phyloP scores from a whole-genome alignment of 2,329 filamentous ascomycete genomes.

The Cladosporium sp. region DNA sequence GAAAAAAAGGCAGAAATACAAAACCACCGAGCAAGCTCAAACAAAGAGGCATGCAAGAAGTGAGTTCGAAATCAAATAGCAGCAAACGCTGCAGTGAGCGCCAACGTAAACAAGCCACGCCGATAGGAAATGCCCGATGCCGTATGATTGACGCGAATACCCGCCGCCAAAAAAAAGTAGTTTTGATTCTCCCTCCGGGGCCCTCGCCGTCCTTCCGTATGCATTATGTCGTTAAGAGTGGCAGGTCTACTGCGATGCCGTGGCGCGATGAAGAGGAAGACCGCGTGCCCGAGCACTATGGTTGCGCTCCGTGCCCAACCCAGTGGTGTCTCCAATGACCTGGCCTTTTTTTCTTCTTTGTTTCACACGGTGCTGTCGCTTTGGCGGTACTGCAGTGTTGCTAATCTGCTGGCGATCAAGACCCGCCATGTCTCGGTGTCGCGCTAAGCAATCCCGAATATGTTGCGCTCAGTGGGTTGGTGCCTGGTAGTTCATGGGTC shows the following conservation, averaged over 20 bases:
- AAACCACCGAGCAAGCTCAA: neutral
- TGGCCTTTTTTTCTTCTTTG: neutral
- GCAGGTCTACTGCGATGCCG: neutral
- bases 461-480: slow-evolving; percentile 41
- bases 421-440: neutral
- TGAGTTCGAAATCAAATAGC: neutral
- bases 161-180: slow-evolving; percentile 1
- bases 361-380: neutral
- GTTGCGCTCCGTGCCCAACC: neutral
- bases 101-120: neutral
- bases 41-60: neutral
- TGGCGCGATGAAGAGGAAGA: no score
- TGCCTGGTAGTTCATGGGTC: slow-evolving; percentile 73
- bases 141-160: neutral
- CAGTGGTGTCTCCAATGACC: neutral
- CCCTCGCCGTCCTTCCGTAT: neutral
- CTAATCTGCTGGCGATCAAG: neutral
- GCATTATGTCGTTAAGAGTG: slow-evolving; percentile 16
- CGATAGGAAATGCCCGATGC: neutral
- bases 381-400: neutral
- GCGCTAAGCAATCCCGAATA: neutral
- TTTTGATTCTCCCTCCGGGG: neutral
- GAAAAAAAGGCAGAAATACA: neutral
- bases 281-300: neutral
- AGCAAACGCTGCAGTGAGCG: neutral